These are phyloP conservation scores for Phytophthora rubi DNA, from an alignment of 352 stramenopile genomes.

Conservation along the genomic window DNA sequence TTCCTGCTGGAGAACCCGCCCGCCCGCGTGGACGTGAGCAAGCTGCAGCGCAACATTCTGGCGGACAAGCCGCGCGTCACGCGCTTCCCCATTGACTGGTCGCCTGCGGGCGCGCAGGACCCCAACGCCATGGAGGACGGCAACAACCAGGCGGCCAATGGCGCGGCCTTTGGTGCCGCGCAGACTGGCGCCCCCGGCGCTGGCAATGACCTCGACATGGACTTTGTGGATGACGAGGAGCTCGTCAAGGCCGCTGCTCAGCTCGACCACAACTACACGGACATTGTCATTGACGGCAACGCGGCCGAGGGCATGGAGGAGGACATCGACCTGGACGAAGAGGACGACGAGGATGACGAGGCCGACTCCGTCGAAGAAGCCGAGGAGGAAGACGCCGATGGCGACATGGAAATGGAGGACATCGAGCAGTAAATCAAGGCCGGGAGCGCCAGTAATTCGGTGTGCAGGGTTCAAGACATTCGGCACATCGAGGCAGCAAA, in stretches of 20 bases:
- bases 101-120: slow-evolving; percentile 56
- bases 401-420: slow-evolving; percentile 79
- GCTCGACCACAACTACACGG: slow-evolving; percentile 88
- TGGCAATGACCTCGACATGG: slow-evolving; percentile 58
- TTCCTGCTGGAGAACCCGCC: slow-evolving; percentile 87
- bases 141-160: slow-evolving; percentile 28
- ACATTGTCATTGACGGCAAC: slow-evolving; percentile 86
- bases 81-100: slow-evolving; percentile 97
- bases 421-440: slow-evolving; percentile 39
- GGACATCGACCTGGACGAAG: slow-evolving; percentile 72
- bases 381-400: slow-evolving; percentile 76
- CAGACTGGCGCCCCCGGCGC: slow-evolving; percentile 16
- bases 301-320: slow-evolving; percentile 62
- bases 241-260: slow-evolving; percentile 86
- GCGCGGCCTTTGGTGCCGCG: slow-evolving; percentile 31
- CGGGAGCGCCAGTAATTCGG: slow-evolving; percentile 8
- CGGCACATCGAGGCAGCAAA: slow-evolving; percentile 12
- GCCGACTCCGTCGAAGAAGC: slow-evolving; percentile 69
- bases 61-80: slow-evolving; percentile 96
- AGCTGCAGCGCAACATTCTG: slow-evolving; percentile 96
- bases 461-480: slow-evolving; percentile 10
- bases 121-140: slow-evolving; percentile 50
- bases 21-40: slow-evolving; percentile 86
- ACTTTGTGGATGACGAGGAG: slow-evolving; percentile 87
- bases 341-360: slow-evolving; percentile 73